phyloP scores from a whole-genome alignment of 1,284 basidiomycete species.

The Cryptococcus deneoformans region DNA sequence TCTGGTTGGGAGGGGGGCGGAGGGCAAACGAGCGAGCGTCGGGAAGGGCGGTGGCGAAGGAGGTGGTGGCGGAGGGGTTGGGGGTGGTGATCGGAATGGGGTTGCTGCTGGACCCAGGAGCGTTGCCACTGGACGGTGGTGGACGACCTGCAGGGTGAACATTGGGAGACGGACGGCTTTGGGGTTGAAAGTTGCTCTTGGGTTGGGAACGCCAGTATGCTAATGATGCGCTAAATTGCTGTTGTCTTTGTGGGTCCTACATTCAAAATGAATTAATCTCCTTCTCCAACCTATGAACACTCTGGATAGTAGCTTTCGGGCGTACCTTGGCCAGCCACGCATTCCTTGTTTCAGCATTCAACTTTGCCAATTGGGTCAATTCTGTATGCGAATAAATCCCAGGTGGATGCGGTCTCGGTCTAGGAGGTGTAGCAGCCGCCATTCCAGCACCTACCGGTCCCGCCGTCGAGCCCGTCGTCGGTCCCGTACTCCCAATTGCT shows the following conservation, averaged over 20 bases:
- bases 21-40: constrained; percentile 9
- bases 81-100: not conserved
- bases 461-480: not conserved
- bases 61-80: constrained; percentile 2
- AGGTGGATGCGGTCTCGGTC: constrained; percentile 2
- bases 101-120: not conserved
- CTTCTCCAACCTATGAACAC: not conserved
- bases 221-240: constrained; percentile 7
- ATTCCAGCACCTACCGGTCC: not conserved
- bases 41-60: constrained; percentile 12
- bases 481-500: not conserved
- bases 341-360: constrained; percentile 2
- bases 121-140: not conserved
- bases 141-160: not conserved
- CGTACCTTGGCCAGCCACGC: constrained; percentile 11
- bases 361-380: constrained; percentile 6
- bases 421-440: not conserved
- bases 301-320: not conserved
- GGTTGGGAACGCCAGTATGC: constrained; percentile 9
- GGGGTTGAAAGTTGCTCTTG: not conserved
- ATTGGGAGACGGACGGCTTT: not conserved
- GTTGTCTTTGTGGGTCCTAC: constrained; percentile 11
- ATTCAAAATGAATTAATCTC: no score
- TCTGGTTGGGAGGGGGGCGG: constrained; percentile 4
- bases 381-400: constrained; percentile 6